Evolutionary conservation across 2,329 filamentous ascomycete genomes (phyloP).

Genomic region (Cyclaneusma minus): DNA sequence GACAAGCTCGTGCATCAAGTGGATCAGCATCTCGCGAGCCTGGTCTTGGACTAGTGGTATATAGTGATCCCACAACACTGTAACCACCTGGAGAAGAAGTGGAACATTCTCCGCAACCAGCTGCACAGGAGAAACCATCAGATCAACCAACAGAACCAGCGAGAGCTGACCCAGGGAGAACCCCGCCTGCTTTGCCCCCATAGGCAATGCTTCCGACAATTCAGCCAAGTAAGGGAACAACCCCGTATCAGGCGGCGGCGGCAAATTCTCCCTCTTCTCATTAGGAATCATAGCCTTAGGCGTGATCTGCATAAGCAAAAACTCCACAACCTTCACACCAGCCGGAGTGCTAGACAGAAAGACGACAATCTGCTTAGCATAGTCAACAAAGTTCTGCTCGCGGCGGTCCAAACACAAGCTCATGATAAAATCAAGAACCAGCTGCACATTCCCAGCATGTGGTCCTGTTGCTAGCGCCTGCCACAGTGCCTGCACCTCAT

Average conservation of each 20-base stretch:
- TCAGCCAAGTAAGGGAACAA: constrained; percentile 83
- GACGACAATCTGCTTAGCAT: constrained; percentile 95
- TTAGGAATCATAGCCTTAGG: constrained; percentile 95
- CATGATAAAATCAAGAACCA: constrained; percentile 95
- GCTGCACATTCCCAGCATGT: constrained; percentile 81
- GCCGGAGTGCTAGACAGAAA: constrained; percentile 78
- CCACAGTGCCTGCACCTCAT: constrained; percentile 95
- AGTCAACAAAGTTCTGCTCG: constrained; percentile 96
- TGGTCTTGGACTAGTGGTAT: constrained; percentile 91
- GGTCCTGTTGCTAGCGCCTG: constrained; percentile 89
- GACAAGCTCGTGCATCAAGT: constrained; percentile 90
- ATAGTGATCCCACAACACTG: constrained; percentile 96
- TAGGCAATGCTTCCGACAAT: constrained; percentile 59
- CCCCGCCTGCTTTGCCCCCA: constrained; percentile 81
- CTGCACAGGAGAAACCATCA: constrained; percentile 86
- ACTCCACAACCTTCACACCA: constrained; percentile 86
- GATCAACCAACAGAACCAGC: constrained; percentile 82
- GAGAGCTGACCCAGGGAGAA: constrained; percentile 89
- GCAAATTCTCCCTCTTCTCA: constrained; percentile 57
- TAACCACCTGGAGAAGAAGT: constrained; percentile 75
- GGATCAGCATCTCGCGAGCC: constrained; percentile 92
- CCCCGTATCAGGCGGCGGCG: constrained; percentile 56
- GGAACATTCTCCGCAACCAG: constrained; percentile 68
- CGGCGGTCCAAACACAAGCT: constrained; percentile 80
- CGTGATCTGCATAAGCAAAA: constrained; percentile 76